phyloP scores from a whole-genome alignment of 2,329 filamentous ascomycete species.

The Colletotrichum destructivum region DNA sequence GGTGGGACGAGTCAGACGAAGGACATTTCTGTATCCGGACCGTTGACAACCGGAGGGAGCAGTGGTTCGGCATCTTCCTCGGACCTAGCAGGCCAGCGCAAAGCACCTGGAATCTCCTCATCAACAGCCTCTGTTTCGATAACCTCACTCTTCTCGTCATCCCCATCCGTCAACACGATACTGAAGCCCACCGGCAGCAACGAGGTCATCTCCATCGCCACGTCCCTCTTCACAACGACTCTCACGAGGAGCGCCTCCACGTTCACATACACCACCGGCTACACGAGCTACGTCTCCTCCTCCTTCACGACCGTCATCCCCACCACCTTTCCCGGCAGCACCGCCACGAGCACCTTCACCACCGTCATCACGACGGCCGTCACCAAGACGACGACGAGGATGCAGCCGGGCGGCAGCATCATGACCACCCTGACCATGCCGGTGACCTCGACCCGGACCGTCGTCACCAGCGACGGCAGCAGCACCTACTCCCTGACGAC shows the following conservation, averaged over 20 bases:
- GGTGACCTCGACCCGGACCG: not conserved
- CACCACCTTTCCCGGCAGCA: constrained; percentile 13
- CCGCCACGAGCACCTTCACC: not conserved
- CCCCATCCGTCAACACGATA: not conserved
- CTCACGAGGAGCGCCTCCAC: constrained; percentile 15
- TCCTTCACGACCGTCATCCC: constrained; percentile 10
- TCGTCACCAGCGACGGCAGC: constrained; percentile 1
- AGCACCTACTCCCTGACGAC: constrained; percentile 14
- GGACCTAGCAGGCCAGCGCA: not conserved
- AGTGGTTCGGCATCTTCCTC: not conserved
- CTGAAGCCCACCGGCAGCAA: not conserved
- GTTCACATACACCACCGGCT: not conserved
- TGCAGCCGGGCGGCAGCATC: not conserved
- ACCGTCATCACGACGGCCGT: not conserved
- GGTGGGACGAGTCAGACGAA: not conserved
- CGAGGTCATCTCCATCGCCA: not conserved
- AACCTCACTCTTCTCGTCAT: not conserved
- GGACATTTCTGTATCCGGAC: not conserved
- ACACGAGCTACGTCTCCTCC: not conserved
- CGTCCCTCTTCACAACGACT: constrained; percentile 21
- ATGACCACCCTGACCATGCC: constrained; percentile 14
- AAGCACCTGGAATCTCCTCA: not conserved
- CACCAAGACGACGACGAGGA: constrained; percentile 6
- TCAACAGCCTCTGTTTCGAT: not conserved
- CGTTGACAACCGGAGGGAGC: not conserved